Base-by-base conservation (phyloP, 1,284 basidiomycete genomes). In the Schizophyllum commune region DNA sequence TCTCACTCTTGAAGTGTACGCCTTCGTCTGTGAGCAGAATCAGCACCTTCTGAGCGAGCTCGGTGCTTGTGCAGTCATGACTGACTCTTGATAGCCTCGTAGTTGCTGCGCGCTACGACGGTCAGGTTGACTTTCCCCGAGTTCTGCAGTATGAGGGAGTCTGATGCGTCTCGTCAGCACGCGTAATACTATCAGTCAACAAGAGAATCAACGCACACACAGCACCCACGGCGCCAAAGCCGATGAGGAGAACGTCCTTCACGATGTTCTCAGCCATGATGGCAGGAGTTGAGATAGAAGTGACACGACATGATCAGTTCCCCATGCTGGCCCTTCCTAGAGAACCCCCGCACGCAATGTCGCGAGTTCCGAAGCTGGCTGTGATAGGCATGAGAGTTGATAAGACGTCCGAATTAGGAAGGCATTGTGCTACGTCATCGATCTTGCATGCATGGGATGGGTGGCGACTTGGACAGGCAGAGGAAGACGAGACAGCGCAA, bases 91-190 rank as follows among this genome's bases (percentile, higher is more conserved):
- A 56, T 33, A 6, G 11, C 22, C n/a, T 60, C 59, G 33, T 20
- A 56, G n/a, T 60, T 60, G 33, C 59, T 60, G 15, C 59, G 32
- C 20, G 59, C 59, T 8, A 60, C 59, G 55, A 60, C 59, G 20
- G 54, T 60, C 32, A 60, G 32, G 22, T 32, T 8, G 8, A 57
- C 59, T 9, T 39, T 21, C 9, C 55, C 33, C 5, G 54, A 56
- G 9, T 11, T 22, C 21, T 56, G 55, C n/a, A 57, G 20, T 15
- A 39, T 47, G 17, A 56, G 32, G 2, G 55, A 52, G 34, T 56
- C 59, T 60, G 34, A 19, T 21, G 13, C 21, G 11, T 39, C 52
- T 8, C 20, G 7, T 52, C 20, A 52, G 17, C 20, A 20, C 51
- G 5, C 51, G 5, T 4, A 17, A 2, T 7, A 17, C 33, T 9